These are phyloP conservation scores for Micractinium sp. DNA, from an alignment of 139 green algal species.

Conservation along the genomic window DNA sequence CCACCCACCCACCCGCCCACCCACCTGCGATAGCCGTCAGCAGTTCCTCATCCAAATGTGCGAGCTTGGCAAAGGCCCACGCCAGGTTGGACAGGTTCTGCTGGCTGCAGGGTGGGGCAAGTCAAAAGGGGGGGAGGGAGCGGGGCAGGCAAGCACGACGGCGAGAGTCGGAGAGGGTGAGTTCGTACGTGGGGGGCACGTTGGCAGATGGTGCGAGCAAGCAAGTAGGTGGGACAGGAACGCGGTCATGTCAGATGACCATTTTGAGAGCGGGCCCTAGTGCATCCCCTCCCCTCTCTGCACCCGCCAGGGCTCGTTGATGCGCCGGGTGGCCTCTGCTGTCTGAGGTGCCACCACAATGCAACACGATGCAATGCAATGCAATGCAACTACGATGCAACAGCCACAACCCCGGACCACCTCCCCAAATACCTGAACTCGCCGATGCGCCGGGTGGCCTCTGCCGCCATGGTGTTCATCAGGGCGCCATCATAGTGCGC, in stretches of 20 bases:
- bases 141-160: not conserved
- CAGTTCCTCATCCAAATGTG: constrained; percentile 48
- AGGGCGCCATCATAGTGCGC: constrained; percentile 45
- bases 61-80: constrained; percentile 57
- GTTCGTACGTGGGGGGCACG: no score
- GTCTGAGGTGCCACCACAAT: no score
- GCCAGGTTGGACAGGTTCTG: constrained; percentile 70
- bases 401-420: not conserved
- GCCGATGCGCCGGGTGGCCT: constrained; percentile 40
- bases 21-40: constrained; percentile 48
- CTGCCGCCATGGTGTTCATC: constrained; percentile 48
- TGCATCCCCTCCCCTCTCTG: no score
- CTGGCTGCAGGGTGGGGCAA: constrained; percentile 14
- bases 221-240: no score
- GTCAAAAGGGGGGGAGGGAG: not conserved
- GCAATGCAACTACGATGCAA: not conserved
- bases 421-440: constrained; percentile 51
- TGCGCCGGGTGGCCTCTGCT: no score
- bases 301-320: no score
- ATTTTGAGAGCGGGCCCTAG: no score
- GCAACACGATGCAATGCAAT: not conserved
- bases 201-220: not conserved
- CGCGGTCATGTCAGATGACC: no score
- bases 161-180: no score
- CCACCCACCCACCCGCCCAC: not conserved